These are phyloP conservation scores for Trichopus zeylanicus DNA, from an alignment of 116 monocot genomes.

Conservation along the genomic window DNA sequence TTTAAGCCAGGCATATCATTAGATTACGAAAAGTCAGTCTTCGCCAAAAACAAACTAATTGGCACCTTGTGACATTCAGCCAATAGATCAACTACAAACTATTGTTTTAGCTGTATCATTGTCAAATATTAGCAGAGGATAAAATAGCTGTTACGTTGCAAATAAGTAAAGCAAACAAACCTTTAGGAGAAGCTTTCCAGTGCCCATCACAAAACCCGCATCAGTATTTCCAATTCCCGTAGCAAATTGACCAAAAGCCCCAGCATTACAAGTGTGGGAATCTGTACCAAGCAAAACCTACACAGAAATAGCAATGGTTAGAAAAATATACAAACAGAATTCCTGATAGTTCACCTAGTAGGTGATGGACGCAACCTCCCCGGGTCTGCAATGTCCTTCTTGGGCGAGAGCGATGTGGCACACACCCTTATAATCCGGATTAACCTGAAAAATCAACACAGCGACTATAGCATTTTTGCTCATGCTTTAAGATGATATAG, in stretches of 20 bases:
- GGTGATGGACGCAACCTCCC: conserved; percentile 48
- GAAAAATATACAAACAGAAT: not conserved
- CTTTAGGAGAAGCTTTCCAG: conserved; percentile 92
- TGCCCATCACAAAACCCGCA: conserved; percentile 98
- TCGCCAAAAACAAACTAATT: no score
- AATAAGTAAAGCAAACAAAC: conserved; percentile 15
- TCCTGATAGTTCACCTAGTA: not conserved
- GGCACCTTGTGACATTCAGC: no score
- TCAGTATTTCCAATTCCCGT: conserved; percentile 99
- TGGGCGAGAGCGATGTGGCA: conserved; percentile 97
- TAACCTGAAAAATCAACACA: conserved; percentile 11
- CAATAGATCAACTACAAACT: no score
- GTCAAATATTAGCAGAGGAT: no score
- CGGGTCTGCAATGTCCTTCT: conserved; percentile 99
- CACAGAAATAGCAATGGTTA: not conserved
- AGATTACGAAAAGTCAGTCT: no score
- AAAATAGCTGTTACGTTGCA: no score
- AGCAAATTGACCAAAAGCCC: conserved; percentile 99
- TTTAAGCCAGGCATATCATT: no score
- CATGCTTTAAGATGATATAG: not conserved
- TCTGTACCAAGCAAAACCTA: conserved; percentile 79
- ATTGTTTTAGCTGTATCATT: no score
- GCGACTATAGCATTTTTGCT: not conserved
- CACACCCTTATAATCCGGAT: conserved; percentile 99
- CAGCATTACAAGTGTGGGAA: conserved; percentile 96